These are phyloP conservation scores for Epichloe aotearoae DNA, from an alignment of 2,329 filamentous ascomycete species.

Conservation along the genomic window DNA sequence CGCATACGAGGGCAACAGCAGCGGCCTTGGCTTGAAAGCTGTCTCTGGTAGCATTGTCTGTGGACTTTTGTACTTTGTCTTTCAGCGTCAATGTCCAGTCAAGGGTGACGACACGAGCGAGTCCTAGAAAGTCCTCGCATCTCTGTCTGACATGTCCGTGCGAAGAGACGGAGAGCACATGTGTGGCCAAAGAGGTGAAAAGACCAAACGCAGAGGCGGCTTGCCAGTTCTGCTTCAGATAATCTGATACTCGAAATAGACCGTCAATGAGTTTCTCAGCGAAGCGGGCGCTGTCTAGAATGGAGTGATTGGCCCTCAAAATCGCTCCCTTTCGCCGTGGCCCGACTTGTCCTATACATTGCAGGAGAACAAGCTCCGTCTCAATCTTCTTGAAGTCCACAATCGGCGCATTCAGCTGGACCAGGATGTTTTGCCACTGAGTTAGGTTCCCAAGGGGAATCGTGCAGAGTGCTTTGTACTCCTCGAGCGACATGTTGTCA, in stretches of 20 bases:
- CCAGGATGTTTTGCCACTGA: conserved; percentile 12
- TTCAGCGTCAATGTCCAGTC: neutral
- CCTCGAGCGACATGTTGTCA: conserved; percentile 30
- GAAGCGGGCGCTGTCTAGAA: neutral
- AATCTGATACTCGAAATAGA: neutral
- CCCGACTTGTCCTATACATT: conserved; percentile 11
- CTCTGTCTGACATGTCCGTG: neutral
- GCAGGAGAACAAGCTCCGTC: conserved; percentile 10
- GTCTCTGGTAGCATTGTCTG: neutral
- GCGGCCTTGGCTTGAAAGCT: neutral
- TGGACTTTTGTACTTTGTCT: neutral
- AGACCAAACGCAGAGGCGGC: conserved; percentile 1
- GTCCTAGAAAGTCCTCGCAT: neutral
- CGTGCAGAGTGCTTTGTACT: conserved; percentile 31
- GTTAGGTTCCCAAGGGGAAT: conserved; percentile 9
- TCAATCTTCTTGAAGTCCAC: conserved; percentile 14
- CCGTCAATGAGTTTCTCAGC: neutral
- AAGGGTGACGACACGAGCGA: neutral
- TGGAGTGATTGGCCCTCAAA: conserved; percentile 3
- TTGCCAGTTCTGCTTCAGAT: conserved; percentile 2
- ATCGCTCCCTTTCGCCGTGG: neutral
- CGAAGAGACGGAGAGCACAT: neutral
- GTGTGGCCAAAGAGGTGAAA: neutral
- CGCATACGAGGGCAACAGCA: neutral
- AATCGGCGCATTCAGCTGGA: conserved; percentile 10